Evolutionary conservation across 768 basidiomycete genomes (phyloP).

Genomic region (Zangia roseola): DNA sequence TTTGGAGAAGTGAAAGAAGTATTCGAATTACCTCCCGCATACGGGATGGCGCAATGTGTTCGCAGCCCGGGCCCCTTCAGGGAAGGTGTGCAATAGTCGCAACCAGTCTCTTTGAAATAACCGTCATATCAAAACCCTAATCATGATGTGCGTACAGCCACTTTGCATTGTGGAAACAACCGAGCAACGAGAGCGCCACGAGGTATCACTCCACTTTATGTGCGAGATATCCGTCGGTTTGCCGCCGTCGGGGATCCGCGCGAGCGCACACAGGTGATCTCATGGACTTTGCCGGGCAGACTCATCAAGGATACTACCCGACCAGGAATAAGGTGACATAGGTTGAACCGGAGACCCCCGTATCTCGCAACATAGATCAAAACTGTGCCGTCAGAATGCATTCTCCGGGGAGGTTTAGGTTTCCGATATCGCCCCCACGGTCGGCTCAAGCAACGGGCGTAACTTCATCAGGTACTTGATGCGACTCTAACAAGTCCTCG

Average conservation of each 20-base stretch:
- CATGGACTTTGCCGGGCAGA: background rate
- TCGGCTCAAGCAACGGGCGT: too few relatives aligned
- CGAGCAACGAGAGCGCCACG: slow-evolving; percentile 4
- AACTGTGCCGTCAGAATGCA: too few relatives aligned
- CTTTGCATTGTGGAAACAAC: slow-evolving; percentile 6
- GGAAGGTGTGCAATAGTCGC: slow-evolving; percentile 32
- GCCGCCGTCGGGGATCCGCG: too few relatives aligned
- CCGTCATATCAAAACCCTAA: background rate
- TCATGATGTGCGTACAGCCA: background rate
- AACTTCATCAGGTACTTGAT: too few relatives aligned
- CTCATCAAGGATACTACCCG: background rate
- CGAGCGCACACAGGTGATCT: background rate
- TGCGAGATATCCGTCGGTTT: slow-evolving; percentile 1
- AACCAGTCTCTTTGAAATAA: slow-evolving; percentile 25
- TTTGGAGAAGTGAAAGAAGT: slow-evolving; percentile 12
- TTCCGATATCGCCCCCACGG: too few relatives aligned
- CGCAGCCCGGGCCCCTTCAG: slow-evolving; percentile 29
- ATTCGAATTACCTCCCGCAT: slow-evolving; percentile 17
- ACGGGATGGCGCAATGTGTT: slow-evolving; percentile 29
- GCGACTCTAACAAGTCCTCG: too few relatives aligned
- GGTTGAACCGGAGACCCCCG: slow-evolving; percentile 12
- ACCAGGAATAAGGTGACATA: slow-evolving; percentile 38
- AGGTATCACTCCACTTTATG: background rate
- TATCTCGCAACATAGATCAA: too few relatives aligned
- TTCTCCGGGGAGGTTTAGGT: too few relatives aligned